These are phyloP conservation scores for Suillus weaverae DNA, from an alignment of 768 basidiomycete genomes.

Conservation along the genomic window DNA sequence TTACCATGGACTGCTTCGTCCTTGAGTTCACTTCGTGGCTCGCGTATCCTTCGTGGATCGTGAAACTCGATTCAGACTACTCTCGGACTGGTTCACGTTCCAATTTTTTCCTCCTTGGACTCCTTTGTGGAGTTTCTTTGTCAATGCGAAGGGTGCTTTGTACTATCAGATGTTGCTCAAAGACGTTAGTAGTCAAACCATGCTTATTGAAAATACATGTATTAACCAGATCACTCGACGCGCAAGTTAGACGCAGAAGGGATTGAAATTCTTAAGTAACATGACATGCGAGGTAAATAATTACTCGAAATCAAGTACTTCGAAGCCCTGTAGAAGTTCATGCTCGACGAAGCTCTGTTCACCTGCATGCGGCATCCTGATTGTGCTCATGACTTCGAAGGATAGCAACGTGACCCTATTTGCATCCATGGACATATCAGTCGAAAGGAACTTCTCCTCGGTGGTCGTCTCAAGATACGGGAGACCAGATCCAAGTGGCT, in stretches of 20 bases:
- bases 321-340: neutral
- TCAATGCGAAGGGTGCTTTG: neutral
- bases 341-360: neutral
- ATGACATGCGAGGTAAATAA: neutral
- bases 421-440: neutral
- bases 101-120: neutral
- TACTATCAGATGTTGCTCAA: neutral
- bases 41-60: neutral
- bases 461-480: neutral
- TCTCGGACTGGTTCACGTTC: neutral
- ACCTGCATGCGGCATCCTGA: neutral
- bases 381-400: neutral
- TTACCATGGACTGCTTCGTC: neutral
- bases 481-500: neutral
- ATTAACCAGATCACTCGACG: neutral
- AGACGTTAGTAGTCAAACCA: neutral
- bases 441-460: neutral
- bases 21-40: constrained; percentile 1
- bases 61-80: constrained; percentile 1
- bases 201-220: neutral
- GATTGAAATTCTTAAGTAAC: neutral
- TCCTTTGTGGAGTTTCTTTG: neutral
- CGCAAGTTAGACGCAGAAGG: neutral
- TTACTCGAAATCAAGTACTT: neutral
- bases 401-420: neutral